Percentiles rank a stretch among this genome's conserved stretches.
These are phyloP conservation scores for Aphelidium insulamus DNA, from an alignment of 371 early-diverging fungal species.

Conservation along the genomic window DNA sequence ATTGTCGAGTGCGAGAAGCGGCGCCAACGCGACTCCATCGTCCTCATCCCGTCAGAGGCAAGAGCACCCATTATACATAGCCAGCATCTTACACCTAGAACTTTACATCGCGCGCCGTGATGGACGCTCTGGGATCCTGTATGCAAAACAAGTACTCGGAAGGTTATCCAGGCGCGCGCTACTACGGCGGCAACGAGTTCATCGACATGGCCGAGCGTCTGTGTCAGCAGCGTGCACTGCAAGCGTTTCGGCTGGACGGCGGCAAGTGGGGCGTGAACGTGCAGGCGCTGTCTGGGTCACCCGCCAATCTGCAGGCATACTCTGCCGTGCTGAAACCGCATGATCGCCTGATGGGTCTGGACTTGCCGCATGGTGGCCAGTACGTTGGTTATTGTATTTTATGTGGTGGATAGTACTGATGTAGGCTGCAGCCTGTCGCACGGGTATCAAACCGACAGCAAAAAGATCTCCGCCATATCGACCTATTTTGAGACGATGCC, in stretches of 20 bases:
- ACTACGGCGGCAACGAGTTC: slow-evolving; percentile 98
- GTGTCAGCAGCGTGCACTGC: slow-evolving; percentile 90
- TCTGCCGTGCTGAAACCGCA: slow-evolving; percentile 88
- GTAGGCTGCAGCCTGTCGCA: slow-evolving; percentile 52
- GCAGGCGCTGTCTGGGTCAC: slow-evolving; percentile 88
- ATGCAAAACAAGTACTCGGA: slow-evolving; percentile 99
- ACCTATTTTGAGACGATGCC: slow-evolving; percentile 93
- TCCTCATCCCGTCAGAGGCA: slow-evolving; percentile 85
- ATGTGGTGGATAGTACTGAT: neutral
- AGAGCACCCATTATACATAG: neutral
- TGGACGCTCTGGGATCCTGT: slow-evolving; percentile 89
- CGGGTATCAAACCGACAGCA: slow-evolving; percentile 93
- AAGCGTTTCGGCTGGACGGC: slow-evolving; percentile 70
- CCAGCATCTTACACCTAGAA: slow-evolving; percentile 31
- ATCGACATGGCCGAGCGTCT: slow-evolving; percentile 89
- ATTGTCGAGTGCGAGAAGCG: slow-evolving; percentile 90
- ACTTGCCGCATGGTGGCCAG: slow-evolving; percentile 98
- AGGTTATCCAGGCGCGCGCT: slow-evolving; percentile 93
- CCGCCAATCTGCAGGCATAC: slow-evolving; percentile 96
- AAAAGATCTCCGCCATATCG: slow-evolving; percentile 94
- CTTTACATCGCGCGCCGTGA: slow-evolving; percentile 89
- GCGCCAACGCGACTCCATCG: slow-evolving; percentile 81
- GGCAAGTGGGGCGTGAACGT: slow-evolving; percentile 97
- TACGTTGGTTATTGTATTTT: slow-evolving; percentile 10
- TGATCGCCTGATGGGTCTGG: slow-evolving; percentile 97